Base-by-base conservation (phyloP, 306 rosid genomes). In the Fragaria vesca region DNA sequence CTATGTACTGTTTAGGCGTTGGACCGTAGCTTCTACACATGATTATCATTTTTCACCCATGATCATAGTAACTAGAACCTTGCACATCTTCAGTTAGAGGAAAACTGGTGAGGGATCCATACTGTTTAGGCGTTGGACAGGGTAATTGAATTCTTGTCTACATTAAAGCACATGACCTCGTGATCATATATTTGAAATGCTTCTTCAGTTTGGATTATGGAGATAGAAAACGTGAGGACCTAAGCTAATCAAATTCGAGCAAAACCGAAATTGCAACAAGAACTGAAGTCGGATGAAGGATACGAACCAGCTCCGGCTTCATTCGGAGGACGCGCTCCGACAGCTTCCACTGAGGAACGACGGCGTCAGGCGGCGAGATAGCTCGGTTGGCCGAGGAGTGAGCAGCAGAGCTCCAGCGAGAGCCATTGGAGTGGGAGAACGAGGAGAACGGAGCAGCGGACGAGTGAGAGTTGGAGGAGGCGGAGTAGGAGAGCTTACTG, bases 241-340 rank as follows among this genome's bases (percentile, higher is more conserved):
- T 28, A 78, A 83, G 45, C 8, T 54, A 60, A 48, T 12, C 69
- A 43, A 12, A 28, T 51, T 69, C 66, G 12, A 21, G 10, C 47
- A 12, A 28, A 28, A 28, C 30, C 30, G 30, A 50, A 16, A 6
- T 55, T 1, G n/a, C 11, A 58, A 79, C 58, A 54, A 28, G 5
- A 9, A 20, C 30, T 28, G 7, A 71, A 20, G 48, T 46, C 11
- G 6, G 42, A 21, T 12, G 24, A 48, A 60, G 32, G 21, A 17
- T 34, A 20, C 75, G 74, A 52, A 92, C 97, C 96, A 86, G 92
- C 32, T 87, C 83, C 5, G 90, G 88, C 70, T 67, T 87, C 93
- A 92, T 87, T 55, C 93, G 90, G 12, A 91, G 91, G 84, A 85
- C 97, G 74, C 97, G 96, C 40, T 92, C 88, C 51, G 97, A 92